Base-by-base conservation (phyloP, 108 stramenopile species). In the Chaetoceros tenuissimus region DNA sequence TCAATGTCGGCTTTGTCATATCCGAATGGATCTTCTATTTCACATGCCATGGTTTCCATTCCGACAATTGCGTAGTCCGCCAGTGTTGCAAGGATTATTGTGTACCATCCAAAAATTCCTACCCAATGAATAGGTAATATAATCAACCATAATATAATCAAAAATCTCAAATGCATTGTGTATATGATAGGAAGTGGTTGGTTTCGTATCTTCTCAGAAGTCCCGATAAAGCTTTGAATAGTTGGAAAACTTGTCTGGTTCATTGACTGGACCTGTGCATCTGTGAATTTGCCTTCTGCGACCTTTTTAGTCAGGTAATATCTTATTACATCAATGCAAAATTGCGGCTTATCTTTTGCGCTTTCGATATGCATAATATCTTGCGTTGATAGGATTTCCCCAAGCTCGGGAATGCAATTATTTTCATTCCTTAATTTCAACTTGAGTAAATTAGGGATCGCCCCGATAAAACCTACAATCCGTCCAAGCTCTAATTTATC, bases 1-100 rank as follows among this genome's bases (percentile, higher is more conserved):
- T 64, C 63, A 8, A 64, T 34, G 40, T 57, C 45, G 44, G 56
- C 48, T 17, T 31, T 27, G 19, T 64, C 27, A 3, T 57, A 46
- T 45, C 53, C 54, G 30, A 64, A 64, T n/a, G 63, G 63, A 46
- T 55, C 56, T 46, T 64, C 63, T 46, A 55, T 52, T 64, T 64
- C 63, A 22, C 54, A 64, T 13, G 53, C 63, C 63, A 64, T 64
- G 44, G 27, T 28, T 28, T 64, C 63, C 10, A 64, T 55, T 16
- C 63, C 54, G n/a, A 53, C 43, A 25, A 64, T 25, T 8, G 51
- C 44, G 56, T 45, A 56, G 44, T 51, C 53, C 5, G 56, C 22
- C n/a, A 66, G 24, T 17, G 18, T 25, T 16, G 50, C 54, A n/a
- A 64, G 31, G 23, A 56, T 2, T 17, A 64, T 56, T 3, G 63